Evolutionary conservation across 1,139 yeast species (phyloP).

Genomic region (Debaryomyces udenii): DNA sequence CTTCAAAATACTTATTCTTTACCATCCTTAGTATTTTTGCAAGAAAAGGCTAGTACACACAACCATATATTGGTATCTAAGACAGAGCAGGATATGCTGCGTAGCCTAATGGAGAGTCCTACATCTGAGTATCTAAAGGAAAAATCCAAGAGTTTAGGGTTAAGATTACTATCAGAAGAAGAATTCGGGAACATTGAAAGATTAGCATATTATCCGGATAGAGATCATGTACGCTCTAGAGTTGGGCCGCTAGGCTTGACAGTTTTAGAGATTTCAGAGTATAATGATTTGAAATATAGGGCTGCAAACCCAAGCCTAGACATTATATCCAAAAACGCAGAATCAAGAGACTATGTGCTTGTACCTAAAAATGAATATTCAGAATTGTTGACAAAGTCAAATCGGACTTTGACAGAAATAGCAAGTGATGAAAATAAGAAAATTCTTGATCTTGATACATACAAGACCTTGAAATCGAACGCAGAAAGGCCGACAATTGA

Average conservation of each 20-base stretch:
- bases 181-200: conserved; percentile 18
- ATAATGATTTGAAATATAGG: conserved; percentile 17
- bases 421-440: conserved; percentile 13
- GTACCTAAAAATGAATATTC: conserved; percentile 19
- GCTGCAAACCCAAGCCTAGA: conserved; percentile 26
- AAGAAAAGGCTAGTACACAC: conserved; percentile 17
- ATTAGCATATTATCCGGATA: conserved; percentile 17
- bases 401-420: conserved; percentile 16
- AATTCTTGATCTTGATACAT: conserved; percentile 1
- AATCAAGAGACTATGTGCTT: conserved; percentile 20
- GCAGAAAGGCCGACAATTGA: conserved; percentile 28
- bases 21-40: conserved; percentile 17
- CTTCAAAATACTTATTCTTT: conserved; percentile 7
- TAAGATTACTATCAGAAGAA: conserved; percentile 16
- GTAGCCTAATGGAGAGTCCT: conserved; percentile 26
- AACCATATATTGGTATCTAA: conserved; percentile 11
- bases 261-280: conserved; percentile 20
- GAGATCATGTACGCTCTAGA: conserved; percentile 18
- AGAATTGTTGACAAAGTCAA: conserved; percentile 16
- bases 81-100: conserved; percentile 19
- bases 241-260: conserved; percentile 19
- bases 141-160: conserved; percentile 21
- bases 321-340: conserved; percentile 24
- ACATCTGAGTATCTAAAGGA: conserved; percentile 25
- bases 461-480: conserved; percentile 20